Evolutionary conservation across 2,329 filamentous ascomycete species (phyloP).

Genomic region (Talaromyces funiculosus): DNA sequence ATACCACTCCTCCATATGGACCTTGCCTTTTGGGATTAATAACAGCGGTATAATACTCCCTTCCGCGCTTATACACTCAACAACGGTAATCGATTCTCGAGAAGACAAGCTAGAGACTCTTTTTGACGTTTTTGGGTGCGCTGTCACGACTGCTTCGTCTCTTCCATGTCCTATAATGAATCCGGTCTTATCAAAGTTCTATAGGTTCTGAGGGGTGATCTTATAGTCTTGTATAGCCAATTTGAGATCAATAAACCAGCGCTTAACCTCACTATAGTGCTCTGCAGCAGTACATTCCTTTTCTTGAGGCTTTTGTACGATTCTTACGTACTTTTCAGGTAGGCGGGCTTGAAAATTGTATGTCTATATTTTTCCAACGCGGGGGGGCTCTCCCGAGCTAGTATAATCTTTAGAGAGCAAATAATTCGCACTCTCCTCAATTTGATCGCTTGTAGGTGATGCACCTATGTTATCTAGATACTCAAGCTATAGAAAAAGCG

Average conservation of each 20-base stretch:
- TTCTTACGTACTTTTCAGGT: background rate
- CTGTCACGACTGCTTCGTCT: background rate
- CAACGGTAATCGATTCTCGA: background rate
- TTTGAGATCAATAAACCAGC: background rate
- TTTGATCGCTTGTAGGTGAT: background rate
- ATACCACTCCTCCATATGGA: background rate
- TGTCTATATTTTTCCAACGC: background rate
- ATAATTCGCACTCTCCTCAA: background rate
- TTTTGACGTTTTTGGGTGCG: background rate
- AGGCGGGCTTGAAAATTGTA: background rate
- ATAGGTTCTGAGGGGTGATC: background rate
- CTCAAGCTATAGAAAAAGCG: background rate
- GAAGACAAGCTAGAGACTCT: background rate
- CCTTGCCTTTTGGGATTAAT: background rate
- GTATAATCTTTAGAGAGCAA: background rate
- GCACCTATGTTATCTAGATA: background rate
- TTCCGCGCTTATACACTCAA: background rate
- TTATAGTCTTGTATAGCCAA: background rate
- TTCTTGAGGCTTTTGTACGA: background rate
- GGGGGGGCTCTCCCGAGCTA: background rate
- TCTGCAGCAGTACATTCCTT: background rate
- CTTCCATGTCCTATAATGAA: background rate
- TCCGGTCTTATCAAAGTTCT: background rate
- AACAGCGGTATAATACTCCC: background rate
- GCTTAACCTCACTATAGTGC: background rate